Conservation (phyloP, 805 yeast genomes). For the Ogataea pilisensis region DNA sequence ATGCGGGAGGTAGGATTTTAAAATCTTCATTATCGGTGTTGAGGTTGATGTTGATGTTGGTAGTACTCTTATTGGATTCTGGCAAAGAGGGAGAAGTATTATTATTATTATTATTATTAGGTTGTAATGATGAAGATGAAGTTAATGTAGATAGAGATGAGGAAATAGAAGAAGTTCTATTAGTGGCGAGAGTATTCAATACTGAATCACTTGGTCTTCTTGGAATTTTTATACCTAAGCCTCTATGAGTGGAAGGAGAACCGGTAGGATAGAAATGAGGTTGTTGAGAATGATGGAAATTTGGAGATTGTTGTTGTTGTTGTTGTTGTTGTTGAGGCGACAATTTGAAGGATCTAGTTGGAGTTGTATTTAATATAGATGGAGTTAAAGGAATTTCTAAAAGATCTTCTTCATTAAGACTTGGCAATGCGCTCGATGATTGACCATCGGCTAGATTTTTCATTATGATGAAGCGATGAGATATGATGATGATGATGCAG, state of each 20-base stretch:
- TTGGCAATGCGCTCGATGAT: neutral
- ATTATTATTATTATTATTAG: neutral
- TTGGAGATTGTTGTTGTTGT: neutral
- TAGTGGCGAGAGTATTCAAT: constrained; percentile 6
- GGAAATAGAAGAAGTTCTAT: constrained; percentile 11
- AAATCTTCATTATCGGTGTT: no score
- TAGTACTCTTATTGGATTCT: no score
- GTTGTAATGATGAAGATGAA: neutral
- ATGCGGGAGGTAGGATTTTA: neutral
- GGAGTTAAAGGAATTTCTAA: constrained; percentile 8
- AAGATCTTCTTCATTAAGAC: neutral
- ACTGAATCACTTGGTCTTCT: constrained; percentile 28
- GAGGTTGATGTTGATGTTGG: no score
- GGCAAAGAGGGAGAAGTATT: no score
- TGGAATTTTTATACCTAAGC: constrained; percentile 23
- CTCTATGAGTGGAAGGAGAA: constrained; percentile 9
- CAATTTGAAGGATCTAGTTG: neutral
- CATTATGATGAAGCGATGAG: no score
- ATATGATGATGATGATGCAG: no score
- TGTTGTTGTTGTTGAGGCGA: neutral
- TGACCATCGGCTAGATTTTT: neutral
- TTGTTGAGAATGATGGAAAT: no score
- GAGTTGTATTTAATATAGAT: constrained; percentile 2
- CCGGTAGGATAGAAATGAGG: constrained; percentile 3
- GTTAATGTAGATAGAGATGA: constrained; percentile 8